Evolutionary conservation across 371 early-diverging fungal species (phyloP).

Genomic region (Saksenaea vasiformis): DNA sequence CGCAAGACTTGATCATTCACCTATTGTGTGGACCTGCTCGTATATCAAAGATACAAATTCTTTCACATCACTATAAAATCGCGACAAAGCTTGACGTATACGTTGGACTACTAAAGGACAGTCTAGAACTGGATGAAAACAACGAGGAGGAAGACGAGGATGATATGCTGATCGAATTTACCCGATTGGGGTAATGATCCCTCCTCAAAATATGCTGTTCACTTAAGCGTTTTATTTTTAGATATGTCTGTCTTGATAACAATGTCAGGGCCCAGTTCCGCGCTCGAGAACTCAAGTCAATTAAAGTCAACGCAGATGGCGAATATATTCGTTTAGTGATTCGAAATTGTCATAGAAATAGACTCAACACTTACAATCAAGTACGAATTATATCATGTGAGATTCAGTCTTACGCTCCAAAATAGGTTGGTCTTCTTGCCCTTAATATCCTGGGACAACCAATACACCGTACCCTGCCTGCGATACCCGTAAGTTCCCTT

Average conservation of each 20-base stretch:
- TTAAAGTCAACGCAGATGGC: conserved; percentile 73
- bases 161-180: conserved; percentile 16
- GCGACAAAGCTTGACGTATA: conserved; percentile 76
- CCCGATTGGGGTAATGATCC: conserved; percentile 14
- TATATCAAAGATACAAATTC: conserved; percentile 70
- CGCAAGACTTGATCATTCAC: conserved; percentile 70
- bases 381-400: conserved; percentile 30
- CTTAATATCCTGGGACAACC: conserved; percentile 27
- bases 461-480: conserved; percentile 11
- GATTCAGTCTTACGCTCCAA: background rate
- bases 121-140: conserved; percentile 14
- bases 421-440: conserved; percentile 27
- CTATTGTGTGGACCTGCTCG: conserved; percentile 61
- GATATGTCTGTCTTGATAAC: conserved; percentile 49
- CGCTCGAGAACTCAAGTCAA: conserved; percentile 74
- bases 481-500: conserved; percentile 19
- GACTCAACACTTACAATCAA: conserved; percentile 77
- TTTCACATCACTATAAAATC: conserved; percentile 84
- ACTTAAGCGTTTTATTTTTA: conserved; percentile 9
- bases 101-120: conserved; percentile 48
- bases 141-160: conserved; percentile 17
- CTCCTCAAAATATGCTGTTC: background rate
- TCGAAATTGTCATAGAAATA: conserved; percentile 72
- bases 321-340: conserved; percentile 72
- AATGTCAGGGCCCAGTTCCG: conserved; percentile 46